Evolutionary conservation across 805 yeast genomes (phyloP).

Genomic region (Saturnispora saitoi): DNA sequence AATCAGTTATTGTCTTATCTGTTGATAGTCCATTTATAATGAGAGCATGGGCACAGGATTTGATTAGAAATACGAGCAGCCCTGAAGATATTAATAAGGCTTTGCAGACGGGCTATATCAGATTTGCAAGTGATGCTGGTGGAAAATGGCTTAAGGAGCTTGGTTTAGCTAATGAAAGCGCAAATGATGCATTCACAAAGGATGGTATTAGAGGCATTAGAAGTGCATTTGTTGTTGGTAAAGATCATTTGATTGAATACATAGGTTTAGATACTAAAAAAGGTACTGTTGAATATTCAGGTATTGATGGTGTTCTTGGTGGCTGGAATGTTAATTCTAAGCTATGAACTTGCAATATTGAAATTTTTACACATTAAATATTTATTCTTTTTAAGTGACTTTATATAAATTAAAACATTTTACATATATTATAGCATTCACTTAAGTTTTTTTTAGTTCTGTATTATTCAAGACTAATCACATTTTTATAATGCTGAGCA

Average conservation of each 20-base stretch:
- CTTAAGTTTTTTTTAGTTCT: too few species aligned
- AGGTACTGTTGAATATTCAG: constrained; percentile 19
- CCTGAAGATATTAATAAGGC: background rate
- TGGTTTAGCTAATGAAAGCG: constrained; percentile 10
- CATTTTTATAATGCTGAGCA: too few species aligned
- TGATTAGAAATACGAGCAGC: constrained; percentile 30
- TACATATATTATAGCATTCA: too few species aligned
- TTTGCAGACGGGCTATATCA: constrained; percentile 20
- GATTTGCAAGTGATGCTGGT: constrained; percentile 51
- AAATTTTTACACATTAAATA: background rate
- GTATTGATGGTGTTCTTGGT: constrained; percentile 12
- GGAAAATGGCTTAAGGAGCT: constrained; percentile 9
- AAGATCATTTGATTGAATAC: constrained; percentile 25
- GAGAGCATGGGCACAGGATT: constrained; percentile 40
- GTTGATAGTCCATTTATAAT: constrained; percentile 36
- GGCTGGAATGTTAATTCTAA: constrained; percentile 1
- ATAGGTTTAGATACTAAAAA: constrained; percentile 36
- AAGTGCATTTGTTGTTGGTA: constrained; percentile 61
- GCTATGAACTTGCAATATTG: background rate
- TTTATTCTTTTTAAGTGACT: too few species aligned
- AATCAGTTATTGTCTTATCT: constrained; percentile 31
- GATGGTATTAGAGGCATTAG: constrained; percentile 29
- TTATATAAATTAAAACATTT: too few species aligned
- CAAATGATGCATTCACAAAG: constrained; percentile 9
- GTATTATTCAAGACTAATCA: too few species aligned